A percentile compares a stretch with the other conserved stretches of the same genome.
Evolutionary conservation across 1,139 yeast species (phyloP).

Genomic region (Scheffersomyces segobiensis): DNA sequence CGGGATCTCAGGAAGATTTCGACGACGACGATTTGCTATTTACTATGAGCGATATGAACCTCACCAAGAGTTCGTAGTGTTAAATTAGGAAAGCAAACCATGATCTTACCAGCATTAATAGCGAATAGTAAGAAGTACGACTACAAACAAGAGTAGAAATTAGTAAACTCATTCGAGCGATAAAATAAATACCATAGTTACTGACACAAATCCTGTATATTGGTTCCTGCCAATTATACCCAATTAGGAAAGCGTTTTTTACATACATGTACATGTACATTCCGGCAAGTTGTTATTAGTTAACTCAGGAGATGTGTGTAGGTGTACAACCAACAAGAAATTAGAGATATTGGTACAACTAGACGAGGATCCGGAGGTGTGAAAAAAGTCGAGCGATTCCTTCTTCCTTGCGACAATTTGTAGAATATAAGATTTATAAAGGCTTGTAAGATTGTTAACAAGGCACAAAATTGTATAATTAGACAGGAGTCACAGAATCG

Average conservation of each 20-base stretch:
- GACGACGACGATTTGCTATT: conserved; percentile 82
- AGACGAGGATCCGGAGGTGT: background rate
- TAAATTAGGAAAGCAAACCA: background rate
- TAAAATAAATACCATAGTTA: background rate
- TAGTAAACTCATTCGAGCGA: background rate
- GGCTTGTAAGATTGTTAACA: background rate
- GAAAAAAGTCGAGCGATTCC: too few relatives aligned
- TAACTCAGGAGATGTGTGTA: background rate
- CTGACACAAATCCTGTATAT: background rate
- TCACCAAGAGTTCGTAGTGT: conserved; percentile 8
- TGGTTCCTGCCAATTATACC: background rate
- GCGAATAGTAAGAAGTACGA: background rate
- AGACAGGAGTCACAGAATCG: background rate
- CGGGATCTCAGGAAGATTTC: conserved; percentile 32
- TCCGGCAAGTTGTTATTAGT: background rate
- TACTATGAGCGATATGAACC: conserved; percentile 88
- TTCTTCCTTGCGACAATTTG: background rate
- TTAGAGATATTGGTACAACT: background rate
- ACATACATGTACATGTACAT: background rate
- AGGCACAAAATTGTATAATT: background rate
- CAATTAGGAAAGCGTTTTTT: background rate
- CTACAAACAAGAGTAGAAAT: background rate
- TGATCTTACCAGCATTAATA: background rate
- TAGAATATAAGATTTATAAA: too few relatives aligned
- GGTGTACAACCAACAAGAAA: background rate